Conservation (phyloP, 108 stramenopile genomes). For the Nitzschia inconspicua region DNA sequence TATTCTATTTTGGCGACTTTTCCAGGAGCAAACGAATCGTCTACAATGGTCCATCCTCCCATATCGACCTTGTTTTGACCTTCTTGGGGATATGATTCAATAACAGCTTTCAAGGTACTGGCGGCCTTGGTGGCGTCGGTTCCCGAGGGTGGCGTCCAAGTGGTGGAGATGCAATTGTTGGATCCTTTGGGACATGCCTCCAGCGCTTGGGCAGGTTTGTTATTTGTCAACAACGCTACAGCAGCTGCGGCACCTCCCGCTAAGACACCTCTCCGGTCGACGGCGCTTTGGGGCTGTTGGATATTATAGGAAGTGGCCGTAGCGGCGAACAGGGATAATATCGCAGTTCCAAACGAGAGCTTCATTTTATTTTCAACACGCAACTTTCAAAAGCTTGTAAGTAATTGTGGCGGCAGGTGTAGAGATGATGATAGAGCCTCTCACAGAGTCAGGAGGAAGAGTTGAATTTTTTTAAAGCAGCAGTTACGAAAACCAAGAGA, state of each 20-base stretch:
- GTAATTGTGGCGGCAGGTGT: too few species aligned
- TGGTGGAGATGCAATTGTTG: conserved; percentile 75
- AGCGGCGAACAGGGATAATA: too few species aligned
- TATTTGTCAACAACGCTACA: conserved; percentile 9
- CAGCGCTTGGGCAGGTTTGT: conserved; percentile 46
- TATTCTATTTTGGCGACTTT: conserved; percentile 52
- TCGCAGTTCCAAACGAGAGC: too few species aligned
- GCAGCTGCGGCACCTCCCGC: conserved; percentile 19
- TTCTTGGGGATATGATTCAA: conserved; percentile 65
- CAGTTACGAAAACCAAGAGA: too few species aligned
- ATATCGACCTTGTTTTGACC: conserved; percentile 66
- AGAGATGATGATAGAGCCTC: too few species aligned
- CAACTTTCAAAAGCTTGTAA: too few species aligned
- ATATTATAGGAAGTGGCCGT: too few species aligned
- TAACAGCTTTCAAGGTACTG: conserved; percentile 41
- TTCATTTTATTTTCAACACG: too few species aligned
- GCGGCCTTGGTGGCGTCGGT: conserved; percentile 34
- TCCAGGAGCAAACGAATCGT: conserved; percentile 47
- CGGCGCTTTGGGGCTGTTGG: too few species aligned
- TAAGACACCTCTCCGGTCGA: too few species aligned
- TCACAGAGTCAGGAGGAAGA: too few species aligned
- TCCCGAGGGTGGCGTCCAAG: conserved; percentile 72
- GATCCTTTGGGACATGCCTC: conserved; percentile 58
- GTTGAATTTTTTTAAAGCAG: too few species aligned
- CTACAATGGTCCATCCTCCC: conserved; percentile 67